Evolutionary conservation across 441 rosid species (phyloP), one percentile per base, ranked within the genome.

Genomic region (Croton laevigatus): DNA sequence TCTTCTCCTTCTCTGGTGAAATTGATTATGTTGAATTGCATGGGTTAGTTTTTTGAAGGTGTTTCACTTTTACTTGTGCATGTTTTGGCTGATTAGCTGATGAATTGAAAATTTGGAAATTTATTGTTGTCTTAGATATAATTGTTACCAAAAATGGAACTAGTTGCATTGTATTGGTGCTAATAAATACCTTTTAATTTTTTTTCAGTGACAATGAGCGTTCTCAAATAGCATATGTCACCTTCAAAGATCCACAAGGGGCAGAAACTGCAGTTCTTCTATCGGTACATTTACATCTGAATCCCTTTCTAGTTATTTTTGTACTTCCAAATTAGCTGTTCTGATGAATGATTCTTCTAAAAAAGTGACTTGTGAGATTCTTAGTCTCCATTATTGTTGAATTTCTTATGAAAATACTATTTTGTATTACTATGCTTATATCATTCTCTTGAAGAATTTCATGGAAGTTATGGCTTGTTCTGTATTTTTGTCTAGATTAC

Each of bases 1-100:
- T 91, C 80, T 89, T 91, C 64, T 89, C 96, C 59, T 89, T 87
- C 76, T 88, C 97, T 4, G 94, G 97, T 16, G 86, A 89, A 54
- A 81, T 91, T 76, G 85, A 81, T 40, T 78, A 80, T 66, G 68
- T 88, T 19, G 96, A 89, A 72, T 79, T 86, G 84, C 73, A 71
- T 62, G 81, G 89, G 97, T 86, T 34, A 23, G 65, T 69, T 57
- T 57, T 27, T 57, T 34, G 6, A 51, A 19, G 68, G 37, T 59
- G 34, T 23, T 65, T 57, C 32, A 2, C n/a, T 46, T 60, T 36
- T 0, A 0, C 12, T 42, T 22, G 12, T 72, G 27, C 16, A 44
- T 57, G 17, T 7, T n/a, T 37, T 69, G 44, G 40, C 45, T 58
- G 44, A 42, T 58, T 44, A 58, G 63, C 23, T 16, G 23, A n/a